Evolutionary conservation across 106 monocot genomes (phyloP), one percentile per base, ranked within the genome.

Genomic region (Allium cepa): DNA sequence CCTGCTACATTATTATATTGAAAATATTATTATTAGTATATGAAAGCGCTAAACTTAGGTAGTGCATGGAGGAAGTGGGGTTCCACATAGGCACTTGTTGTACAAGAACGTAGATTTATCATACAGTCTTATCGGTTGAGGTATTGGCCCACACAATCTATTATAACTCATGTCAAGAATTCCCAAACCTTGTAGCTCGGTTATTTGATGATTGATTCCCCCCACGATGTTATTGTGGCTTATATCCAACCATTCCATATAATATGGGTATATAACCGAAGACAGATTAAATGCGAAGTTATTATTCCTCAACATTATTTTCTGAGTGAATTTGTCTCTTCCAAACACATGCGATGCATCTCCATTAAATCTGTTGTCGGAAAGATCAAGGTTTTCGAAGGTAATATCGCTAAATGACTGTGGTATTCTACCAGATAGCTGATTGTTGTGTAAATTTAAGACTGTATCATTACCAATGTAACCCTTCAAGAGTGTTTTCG

Each of bases 11-110:
- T 22, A 36, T 0, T 36, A 36, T 1, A 5, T 36, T 5, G 3
- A 36, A 36, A 5, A 36, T 36, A 36, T 5, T 36, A 36, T 36
- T 36, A 36, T 36, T 5, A 36, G 1, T 36, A 36, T 36, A 36
- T 36, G 36, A 36, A 36, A 36, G 5, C 36, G 3, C 36, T 36
- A 36, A 36, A 36, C 36, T 36, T 36, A 36, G 36, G 36, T 2
- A 36, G 53, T 17, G n/a, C 64, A 64, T 9, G 64, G 64, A 7
- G 77, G 68, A 47, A 87, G 74, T 0, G 82, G 87, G 3, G 76
- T 45, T 9, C 82, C 87, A 56, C 87, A 87, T 57, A 87, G 82
- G 46, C 83, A 83, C 56, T 75, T 76, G 75, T 87, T 87, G 52
- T 83, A 74, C 14, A 61, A 17, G 68, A 63, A 87, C 7, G 67